Evolutionary conservation across 306 rosid species (phyloP), one percentile per base, ranked within the genome.

Genomic region (Arachis hypogaea): DNA sequence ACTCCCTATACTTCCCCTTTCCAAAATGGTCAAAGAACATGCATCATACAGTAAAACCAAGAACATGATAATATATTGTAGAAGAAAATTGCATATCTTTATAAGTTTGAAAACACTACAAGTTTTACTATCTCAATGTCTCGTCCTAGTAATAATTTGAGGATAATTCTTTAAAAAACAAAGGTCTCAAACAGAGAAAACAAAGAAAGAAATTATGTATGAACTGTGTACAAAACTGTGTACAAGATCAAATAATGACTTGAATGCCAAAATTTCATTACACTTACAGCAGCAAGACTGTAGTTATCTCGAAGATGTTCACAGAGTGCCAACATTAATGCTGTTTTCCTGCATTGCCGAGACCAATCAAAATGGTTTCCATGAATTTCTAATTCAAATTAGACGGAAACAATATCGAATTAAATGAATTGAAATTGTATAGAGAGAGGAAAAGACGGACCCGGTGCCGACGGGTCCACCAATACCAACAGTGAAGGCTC

Each of bases 381-480:
- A 66, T 5, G 43, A 43, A 33, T 33, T 33, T 33, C 38, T 33
- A 33, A 33, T 33, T 33, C 0, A 33, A 33, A 33, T 33, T 33
- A 33, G 38, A 2, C 38, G 38, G 38, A 33, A 33, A 33, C 38
- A 33, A 33, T 33, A 33, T 33, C 28, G 28, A 33, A 33, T 33
- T 33, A 33, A 33, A 33, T 2, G 38, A 33, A 33, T 33, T 33
- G 4, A 33, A 33, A 4, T 33, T 33, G 4, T 5, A 57, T 7
- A 36, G 40, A 5, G 5, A 46, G 11, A 10, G 5, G 7, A 7
- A 66, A 28, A 74, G n/a, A 44, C 2, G 9, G 3, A 88, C 92
- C 96, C 99, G 49, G 97, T 94, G 18, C 99, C 99, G 16, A 94
- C 99, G 0, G 99, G 99, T 45, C 99, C 99, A 56, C 99, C 99